Evolutionary conservation across 108 stramenopile genomes (phyloP).

Genomic region (Cyclotella choctawhatcheeana): DNA sequence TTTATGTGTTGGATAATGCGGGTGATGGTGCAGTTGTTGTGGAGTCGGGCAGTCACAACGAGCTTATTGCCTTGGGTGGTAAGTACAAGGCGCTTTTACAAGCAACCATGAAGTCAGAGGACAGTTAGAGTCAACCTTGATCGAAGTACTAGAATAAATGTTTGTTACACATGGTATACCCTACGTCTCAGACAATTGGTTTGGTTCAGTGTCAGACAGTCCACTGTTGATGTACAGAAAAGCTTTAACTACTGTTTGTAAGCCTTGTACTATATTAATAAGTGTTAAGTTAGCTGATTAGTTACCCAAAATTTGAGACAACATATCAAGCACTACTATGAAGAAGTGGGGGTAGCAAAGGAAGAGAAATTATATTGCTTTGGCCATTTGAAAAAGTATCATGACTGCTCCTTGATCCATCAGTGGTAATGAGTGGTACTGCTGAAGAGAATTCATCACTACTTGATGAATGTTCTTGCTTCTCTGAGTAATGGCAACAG

Average conservation of each 20-base stretch:
- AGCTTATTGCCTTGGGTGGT: slow-evolving; percentile 57
- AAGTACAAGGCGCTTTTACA: slow-evolving; percentile 30
- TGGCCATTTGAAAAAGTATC: slow-evolving; percentile 37
- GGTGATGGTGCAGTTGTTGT: slow-evolving; percentile 57
- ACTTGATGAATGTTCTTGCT: neutral
- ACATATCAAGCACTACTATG: neutral
- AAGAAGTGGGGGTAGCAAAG: neutral
- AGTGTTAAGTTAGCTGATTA: too few relatives aligned
- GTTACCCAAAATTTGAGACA: neutral
- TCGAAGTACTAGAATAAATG: too few relatives aligned
- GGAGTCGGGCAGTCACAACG: slow-evolving; percentile 90
- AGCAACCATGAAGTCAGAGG: slow-evolving; percentile 15
- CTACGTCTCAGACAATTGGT: too few relatives aligned
- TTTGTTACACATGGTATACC: too few relatives aligned
- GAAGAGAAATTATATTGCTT: neutral
- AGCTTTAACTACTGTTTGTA: too few relatives aligned
- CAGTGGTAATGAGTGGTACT: slow-evolving; percentile 15
- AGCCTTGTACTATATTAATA: too few relatives aligned
- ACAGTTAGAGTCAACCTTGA: too few relatives aligned
- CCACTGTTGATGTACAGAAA: too few relatives aligned
- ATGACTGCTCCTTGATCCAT: slow-evolving; percentile 39
- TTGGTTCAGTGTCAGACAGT: too few relatives aligned
- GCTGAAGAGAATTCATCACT: slow-evolving; percentile 3
- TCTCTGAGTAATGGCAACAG: neutral
- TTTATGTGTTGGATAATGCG: slow-evolving; percentile 83